phyloP scores from a whole-genome alignment of 148 eudicot species.

The Arctostaphylos glauca region DNA sequence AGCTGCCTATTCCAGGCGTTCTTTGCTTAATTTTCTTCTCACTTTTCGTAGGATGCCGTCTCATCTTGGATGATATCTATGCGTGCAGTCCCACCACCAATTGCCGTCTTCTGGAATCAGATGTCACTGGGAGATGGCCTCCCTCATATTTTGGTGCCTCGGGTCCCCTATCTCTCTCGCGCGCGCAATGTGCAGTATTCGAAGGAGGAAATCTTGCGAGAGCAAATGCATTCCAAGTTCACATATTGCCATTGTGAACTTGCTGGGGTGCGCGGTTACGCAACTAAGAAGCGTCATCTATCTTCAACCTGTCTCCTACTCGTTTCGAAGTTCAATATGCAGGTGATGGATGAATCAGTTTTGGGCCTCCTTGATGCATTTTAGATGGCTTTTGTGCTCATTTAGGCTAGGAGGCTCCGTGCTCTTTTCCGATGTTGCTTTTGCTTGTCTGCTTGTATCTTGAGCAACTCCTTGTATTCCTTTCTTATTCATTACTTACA shows the following conservation, averaged over 20 bases:
- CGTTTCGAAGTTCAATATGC: not conserved
- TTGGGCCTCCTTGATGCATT: not conserved
- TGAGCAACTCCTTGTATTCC: not conserved
- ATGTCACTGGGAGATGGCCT: not conserved
- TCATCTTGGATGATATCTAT: slow-evolving; percentile 4
- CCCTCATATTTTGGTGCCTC: not conserved
- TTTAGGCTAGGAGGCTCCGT: not conserved
- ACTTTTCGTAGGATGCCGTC: slow-evolving; percentile 6
- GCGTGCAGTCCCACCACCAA: not conserved
- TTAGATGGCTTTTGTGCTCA: not conserved
- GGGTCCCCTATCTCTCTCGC: not conserved
- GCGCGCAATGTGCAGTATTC: not conserved
- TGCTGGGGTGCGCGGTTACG: not conserved
- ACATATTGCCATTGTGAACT: not conserved
- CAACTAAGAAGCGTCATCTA: not conserved
- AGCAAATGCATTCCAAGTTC: not conserved
- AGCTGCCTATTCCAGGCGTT: not conserved
- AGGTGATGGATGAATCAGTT: not conserved
- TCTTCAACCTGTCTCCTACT: not conserved
- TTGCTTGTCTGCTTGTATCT: not conserved
- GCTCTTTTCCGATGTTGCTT: not conserved
- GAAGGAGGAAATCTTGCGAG: not conserved
- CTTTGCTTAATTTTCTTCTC: not conserved
- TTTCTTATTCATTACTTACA: not conserved
- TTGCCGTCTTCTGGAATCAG: not conserved